Base-by-base conservation (phyloP, 2,329 filamentous ascomycete genomes). In the Penicillium brevicompactum region DNA sequence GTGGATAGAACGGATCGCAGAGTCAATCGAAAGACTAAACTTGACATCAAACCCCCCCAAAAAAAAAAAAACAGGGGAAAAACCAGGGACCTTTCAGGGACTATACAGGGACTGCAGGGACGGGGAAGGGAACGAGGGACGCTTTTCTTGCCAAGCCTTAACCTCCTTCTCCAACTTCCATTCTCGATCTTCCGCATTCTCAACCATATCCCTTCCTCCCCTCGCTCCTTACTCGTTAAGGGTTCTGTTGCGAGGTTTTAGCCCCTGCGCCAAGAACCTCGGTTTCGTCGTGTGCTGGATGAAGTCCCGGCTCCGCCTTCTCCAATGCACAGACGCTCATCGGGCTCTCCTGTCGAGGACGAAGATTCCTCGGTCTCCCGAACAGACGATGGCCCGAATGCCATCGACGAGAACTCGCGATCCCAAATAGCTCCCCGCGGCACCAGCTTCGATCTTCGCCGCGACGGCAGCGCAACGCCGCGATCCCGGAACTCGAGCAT, bases 241-340 rank as follows among this genome's bases (percentile, higher is more conserved):
- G 51, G 52, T 54, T 47, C 24, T 53, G 53, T 57, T 57, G 55
- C 47, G 63, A 56, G 56, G 55, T 54, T 46, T 52, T 49, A 49
- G 43, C 55, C 56, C 56, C 58, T 53, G 53, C 61, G 63, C 63
- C 63, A 66, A 66, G 63, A 64, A 57, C 58, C 51, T 45, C 42
- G 51, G 42, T 46, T 43, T 53, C 48, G 49, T 47, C 61, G 60
- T 63, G 64, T 66, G 62, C 70, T 73, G 72, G 66, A 74, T 74
- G 72, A 72, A 51, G 67, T 61, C 57, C 57, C 63, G 65, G 58
- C 61, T 66, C 66, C 63, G 65, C 62, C 58, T 68, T 68, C 67
- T 73, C 73, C 67, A 76, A 77, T 77, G 75, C 74, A 71, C 68
- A 76, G 72, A 74, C 74, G 73, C 67, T 74, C 70, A 69, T 77